Conservation (phyloP, 1,284 basidiomycete species). For the Schizophyllum commune region DNA sequence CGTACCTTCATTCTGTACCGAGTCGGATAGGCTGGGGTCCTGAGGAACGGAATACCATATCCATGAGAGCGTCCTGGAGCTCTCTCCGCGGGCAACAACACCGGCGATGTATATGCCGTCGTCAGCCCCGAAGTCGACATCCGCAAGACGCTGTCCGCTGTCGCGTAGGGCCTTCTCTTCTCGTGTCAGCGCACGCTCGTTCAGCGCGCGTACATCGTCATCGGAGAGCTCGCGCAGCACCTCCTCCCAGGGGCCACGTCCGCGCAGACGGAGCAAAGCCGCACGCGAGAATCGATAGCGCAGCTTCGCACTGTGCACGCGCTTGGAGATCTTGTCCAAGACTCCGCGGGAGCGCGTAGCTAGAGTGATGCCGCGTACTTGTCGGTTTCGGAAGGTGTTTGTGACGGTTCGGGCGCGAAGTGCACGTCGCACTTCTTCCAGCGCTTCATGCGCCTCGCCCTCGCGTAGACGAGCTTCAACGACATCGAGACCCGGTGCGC, state of each 20-base stretch:
- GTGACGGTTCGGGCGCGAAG: background rate
- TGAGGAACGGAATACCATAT: background rate
- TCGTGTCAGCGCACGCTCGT: slow-evolving; percentile 5
- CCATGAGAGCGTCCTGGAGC: background rate
- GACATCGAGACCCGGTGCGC: background rate
- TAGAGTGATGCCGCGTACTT: slow-evolving; percentile 17
- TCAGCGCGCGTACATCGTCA: slow-evolving; percentile 6
- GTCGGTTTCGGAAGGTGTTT: background rate
- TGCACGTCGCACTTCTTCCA: background rate
- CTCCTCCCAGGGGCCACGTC: slow-evolving; percentile 3
- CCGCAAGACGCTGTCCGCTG: background rate
- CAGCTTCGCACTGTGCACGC: slow-evolving; percentile 1
- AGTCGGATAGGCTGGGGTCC: background rate
- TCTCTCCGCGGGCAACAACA: background rate
- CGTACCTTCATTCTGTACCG: background rate
- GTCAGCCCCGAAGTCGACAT: background rate
- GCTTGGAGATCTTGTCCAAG: background rate
- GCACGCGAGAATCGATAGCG: slow-evolving; percentile 7
- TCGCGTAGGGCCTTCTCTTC: slow-evolving; percentile 4
- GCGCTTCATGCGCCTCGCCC: background rate
- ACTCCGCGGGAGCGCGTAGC: slow-evolving; percentile 18
- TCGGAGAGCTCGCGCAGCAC: slow-evolving; percentile 1
- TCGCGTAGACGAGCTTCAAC: background rate
- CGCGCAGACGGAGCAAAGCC: slow-evolving; percentile 1
- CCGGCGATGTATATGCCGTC: background rate